Evolutionary conservation across 1,139 yeast species (phyloP).

Genomic region (Wickerhamiella infanticola): DNA sequence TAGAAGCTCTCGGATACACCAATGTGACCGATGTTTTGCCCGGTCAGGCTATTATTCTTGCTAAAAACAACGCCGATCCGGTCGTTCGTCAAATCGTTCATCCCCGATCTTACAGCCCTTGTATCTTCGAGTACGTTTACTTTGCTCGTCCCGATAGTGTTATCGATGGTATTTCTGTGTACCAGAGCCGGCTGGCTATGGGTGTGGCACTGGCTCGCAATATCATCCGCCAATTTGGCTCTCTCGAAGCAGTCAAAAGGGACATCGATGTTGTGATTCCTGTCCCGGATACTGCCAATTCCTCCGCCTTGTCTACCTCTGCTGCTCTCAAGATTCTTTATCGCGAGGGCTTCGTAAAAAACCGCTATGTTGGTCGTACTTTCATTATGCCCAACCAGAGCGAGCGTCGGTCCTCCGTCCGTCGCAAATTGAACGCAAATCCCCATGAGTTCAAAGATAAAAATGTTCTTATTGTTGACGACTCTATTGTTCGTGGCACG

Average conservation of each 20-base stretch:
- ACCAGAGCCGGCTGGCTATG: slow-evolving; percentile 86
- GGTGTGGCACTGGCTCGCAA: slow-evolving; percentile 76
- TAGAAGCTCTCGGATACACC: slow-evolving; percentile 81
- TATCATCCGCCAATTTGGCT: slow-evolving; percentile 38
- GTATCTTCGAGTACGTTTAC: slow-evolving; percentile 91
- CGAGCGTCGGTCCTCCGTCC: slow-evolving; percentile 84
- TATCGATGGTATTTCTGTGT: slow-evolving; percentile 87
- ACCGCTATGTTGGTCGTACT: slow-evolving; percentile 93
- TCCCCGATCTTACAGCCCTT: slow-evolving; percentile 71
- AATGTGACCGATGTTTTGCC: slow-evolving; percentile 73
- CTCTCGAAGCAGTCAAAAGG: slow-evolving; percentile 31
- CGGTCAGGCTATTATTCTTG: slow-evolving; percentile 92
- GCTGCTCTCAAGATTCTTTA: slow-evolving; percentile 66
- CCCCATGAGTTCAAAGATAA: slow-evolving; percentile 75
- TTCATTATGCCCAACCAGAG: slow-evolving; percentile 97
- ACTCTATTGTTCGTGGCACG: slow-evolving; percentile 94
- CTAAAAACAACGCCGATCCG: slow-evolving; percentile 52
- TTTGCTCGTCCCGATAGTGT: slow-evolving; percentile 97
- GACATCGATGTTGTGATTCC: slow-evolving; percentile 91
- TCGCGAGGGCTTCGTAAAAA: slow-evolving; percentile 94
- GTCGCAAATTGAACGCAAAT: slow-evolving; percentile 94
- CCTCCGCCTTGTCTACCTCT: slow-evolving; percentile 87
- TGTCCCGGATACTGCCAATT: slow-evolving; percentile 94
- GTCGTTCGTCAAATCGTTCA: slow-evolving; percentile 82
- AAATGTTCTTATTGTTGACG: slow-evolving; percentile 87